Evolutionary conservation across 2,329 filamentous ascomycete species (phyloP).

Genomic region (Colletotrichum gigasporum): DNA sequence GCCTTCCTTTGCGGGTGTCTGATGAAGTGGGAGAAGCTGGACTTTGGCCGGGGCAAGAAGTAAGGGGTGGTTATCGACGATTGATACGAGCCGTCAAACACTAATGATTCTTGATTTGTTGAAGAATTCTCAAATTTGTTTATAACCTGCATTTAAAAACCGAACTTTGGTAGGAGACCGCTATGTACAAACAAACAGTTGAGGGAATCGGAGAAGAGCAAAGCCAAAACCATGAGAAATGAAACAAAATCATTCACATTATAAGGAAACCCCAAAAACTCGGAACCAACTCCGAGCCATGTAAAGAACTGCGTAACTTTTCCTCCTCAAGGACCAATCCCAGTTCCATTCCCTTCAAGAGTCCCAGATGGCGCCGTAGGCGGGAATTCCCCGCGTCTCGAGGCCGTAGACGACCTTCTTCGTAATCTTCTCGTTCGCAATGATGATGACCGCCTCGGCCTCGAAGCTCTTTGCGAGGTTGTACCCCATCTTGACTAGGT

Average conservation of each 20-base stretch:
- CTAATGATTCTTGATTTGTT: background rate
- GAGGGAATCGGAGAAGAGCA: too few species aligned
- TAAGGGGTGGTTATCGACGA: background rate
- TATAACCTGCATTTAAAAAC: too few species aligned
- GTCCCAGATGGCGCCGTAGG: conserved; percentile 81
- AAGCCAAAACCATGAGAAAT: too few species aligned
- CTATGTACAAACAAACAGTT: too few species aligned
- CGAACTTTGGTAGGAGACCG: too few species aligned
- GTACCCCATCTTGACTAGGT: conserved; percentile 59
- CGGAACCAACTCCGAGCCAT: too few species aligned
- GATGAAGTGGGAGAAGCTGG: conserved; percentile 41
- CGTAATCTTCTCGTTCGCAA: conserved; percentile 75
- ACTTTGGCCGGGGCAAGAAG: conserved; percentile 31
- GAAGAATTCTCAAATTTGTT: too few species aligned
- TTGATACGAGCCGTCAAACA: too few species aligned
- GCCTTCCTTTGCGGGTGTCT: conserved; percentile 37
- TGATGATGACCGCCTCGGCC: conserved; percentile 76
- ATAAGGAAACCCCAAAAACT: too few species aligned
- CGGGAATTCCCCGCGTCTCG: conserved; percentile 71
- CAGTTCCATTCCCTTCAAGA: conserved; percentile 38
- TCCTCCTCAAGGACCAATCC: background rate
- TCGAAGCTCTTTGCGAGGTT: conserved; percentile 65
- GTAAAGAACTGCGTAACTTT: too few species aligned
- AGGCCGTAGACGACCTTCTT: conserved; percentile 74
- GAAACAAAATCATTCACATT: too few species aligned